Percentiles rank a stretch among this genome's conserved stretches.
Evolutionary conservation across 306 rosid genomes (phyloP).

Genomic region (Chamaecrista fasciculata): DNA sequence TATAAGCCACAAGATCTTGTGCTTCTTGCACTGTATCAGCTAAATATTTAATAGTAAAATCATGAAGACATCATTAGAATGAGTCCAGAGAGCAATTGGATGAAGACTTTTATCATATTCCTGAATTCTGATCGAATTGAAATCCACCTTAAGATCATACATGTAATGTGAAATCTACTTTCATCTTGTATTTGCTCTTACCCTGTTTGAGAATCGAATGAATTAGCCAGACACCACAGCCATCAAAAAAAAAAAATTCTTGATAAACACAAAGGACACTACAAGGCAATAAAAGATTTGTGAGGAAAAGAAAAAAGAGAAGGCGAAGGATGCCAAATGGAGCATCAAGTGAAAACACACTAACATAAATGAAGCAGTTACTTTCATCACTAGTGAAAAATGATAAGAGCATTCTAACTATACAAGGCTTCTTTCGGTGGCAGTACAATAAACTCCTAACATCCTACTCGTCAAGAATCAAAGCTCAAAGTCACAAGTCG

Average conservation of each 20-base stretch:
- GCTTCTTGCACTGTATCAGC: constrained; percentile 6
- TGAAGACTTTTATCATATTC: neutral
- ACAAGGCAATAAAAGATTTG: neutral
- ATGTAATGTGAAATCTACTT: neutral
- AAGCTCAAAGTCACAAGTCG: neutral
- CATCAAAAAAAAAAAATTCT: neutral
- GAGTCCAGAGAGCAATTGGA: constrained; percentile 3
- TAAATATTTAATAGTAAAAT: constrained; percentile 2
- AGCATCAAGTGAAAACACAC: neutral
- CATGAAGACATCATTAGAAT: neutral
- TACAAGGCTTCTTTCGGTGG: no score
- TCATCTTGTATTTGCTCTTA: neutral
- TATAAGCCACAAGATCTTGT: constrained; percentile 8
- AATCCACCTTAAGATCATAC: neutral
- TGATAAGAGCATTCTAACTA: no score
- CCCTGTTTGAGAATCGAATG: neutral
- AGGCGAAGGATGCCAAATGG: neutral
- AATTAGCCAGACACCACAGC: neutral
- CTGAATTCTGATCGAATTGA: neutral
- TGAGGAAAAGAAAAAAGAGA: neutral
- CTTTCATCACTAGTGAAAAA: no score
- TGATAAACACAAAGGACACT: neutral
- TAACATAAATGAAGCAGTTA: neutral
- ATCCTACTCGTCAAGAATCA: neutral
- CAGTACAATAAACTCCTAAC: no score